phyloP scores from a whole-genome alignment of 2,329 filamentous ascomycete species.

The Tolypocladium ovalisporum region DNA sequence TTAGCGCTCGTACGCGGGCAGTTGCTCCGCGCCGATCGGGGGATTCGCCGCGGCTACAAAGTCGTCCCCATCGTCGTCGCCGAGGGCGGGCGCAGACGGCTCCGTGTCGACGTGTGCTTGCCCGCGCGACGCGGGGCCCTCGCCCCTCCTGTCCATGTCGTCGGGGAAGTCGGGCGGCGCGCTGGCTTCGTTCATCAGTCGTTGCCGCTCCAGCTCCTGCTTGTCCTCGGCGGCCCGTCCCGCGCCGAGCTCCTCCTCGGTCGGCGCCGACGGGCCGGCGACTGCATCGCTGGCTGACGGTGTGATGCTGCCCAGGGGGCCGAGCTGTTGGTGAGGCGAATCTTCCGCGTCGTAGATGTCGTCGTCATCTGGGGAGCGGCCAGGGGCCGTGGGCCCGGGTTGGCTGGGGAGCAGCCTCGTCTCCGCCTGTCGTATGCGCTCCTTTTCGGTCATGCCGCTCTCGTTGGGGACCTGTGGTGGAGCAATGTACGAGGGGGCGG shows the following conservation, averaged over 20 bases:
- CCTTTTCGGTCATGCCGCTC: constrained; percentile 65
- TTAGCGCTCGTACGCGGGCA: constrained; percentile 29
- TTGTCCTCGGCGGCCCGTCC: constrained; percentile 53
- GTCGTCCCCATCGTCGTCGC: constrained; percentile 39
- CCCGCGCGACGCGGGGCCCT: constrained; percentile 17
- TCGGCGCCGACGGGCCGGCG: constrained; percentile 30
- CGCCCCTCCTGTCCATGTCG: constrained; percentile 31
- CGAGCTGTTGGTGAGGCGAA: constrained; percentile 18
- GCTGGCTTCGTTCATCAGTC: constrained; percentile 54
- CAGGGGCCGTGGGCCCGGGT: constrained; percentile 35
- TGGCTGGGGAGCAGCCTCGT: constrained; percentile 70
- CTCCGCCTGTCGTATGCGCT: constrained; percentile 67
- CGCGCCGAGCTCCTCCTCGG: constrained; percentile 30
- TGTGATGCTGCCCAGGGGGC: constrained; percentile 4
- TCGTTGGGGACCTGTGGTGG: constrained; percentile 51
- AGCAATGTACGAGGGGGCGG: constrained; percentile 40
- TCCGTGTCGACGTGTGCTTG: constrained; percentile 13
- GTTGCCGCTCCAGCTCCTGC: constrained; percentile 59
- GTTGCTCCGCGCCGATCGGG: constrained; percentile 17
- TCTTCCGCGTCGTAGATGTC: constrained; percentile 39
- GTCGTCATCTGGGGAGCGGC: constrained; percentile 32
- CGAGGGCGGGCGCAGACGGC: constrained; percentile 48
- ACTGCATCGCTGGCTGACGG: constrained; percentile 5
- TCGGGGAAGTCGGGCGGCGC: constrained; percentile 48
- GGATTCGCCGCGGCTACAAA: constrained; percentile 16